These are phyloP conservation scores for Pelargonium fulgidum DNA, from an alignment of 441 rosid species.

Conservation along the genomic window DNA sequence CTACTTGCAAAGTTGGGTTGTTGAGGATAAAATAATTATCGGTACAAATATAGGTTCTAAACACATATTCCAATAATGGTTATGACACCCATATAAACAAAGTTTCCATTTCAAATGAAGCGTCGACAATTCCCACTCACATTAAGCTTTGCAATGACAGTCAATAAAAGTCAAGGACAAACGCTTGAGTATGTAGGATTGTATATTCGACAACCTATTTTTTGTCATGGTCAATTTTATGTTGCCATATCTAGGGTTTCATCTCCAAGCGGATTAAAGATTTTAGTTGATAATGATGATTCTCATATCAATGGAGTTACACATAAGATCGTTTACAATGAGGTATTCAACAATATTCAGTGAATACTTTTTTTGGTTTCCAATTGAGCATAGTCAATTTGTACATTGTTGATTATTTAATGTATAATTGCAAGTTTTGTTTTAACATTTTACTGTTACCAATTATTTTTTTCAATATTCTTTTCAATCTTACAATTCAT, in stretches of 20 bases:
- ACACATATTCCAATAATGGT: not conserved
- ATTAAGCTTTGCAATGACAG: not conserved
- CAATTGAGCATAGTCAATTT: too few relatives aligned
- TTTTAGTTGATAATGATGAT: not conserved
- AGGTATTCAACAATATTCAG: not conserved
- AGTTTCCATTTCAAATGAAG: constrained; percentile 9
- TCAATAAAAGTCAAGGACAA: constrained; percentile 20
- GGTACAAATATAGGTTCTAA: not conserved
- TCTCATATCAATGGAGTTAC: not conserved
- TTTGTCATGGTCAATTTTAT: constrained; percentile 14
- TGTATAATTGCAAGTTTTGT: too few relatives aligned
- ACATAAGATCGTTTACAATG: not conserved
- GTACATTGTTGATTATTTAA: too few relatives aligned
- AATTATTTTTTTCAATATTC: too few relatives aligned
- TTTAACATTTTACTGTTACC: too few relatives aligned
- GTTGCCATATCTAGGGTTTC: constrained; percentile 13
- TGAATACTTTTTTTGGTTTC: too few relatives aligned
- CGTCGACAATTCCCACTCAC: constrained; percentile 11
- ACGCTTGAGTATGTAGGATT: not conserved
- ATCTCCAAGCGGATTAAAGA: not conserved
- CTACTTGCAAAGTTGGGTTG: not conserved
- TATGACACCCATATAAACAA: not conserved
- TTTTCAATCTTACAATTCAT: too few relatives aligned
- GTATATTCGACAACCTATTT: not conserved
- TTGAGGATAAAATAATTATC: not conserved